Evolutionary conservation across 2,329 filamentous ascomycete species (phyloP).

Genomic region (Diaporthe aspalathi): DNA sequence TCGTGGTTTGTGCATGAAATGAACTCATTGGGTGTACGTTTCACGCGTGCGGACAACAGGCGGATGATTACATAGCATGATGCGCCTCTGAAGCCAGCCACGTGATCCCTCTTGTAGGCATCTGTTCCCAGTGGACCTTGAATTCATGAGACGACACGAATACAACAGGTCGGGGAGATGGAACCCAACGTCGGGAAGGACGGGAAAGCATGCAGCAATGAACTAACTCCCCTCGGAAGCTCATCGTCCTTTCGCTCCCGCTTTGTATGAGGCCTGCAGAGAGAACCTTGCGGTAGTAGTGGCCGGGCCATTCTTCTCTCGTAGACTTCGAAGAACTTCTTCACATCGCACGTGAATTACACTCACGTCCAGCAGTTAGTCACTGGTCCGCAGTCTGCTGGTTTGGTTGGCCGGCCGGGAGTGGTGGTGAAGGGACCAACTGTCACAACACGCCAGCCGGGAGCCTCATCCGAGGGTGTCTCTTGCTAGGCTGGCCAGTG

Average conservation of each 20-base stretch:
- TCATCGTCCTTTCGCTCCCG: background rate
- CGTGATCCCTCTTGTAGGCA: too few species aligned
- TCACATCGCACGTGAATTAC: too few species aligned
- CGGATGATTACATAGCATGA: background rate
- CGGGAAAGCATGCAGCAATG: background rate
- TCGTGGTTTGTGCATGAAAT: background rate
- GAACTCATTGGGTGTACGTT: rapidly evolving
- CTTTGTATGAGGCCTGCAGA: background rate
- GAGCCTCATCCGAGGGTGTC: background rate
- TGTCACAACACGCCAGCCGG: background rate
- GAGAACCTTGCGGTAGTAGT: background rate
- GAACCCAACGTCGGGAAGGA: too few species aligned
- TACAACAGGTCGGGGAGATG: too few species aligned
- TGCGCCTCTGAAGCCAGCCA: background rate
- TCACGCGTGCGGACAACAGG: too few species aligned
- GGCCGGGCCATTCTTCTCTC: background rate
- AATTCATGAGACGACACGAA: too few species aligned
- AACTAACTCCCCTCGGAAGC: too few species aligned
- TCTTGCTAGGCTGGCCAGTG: background rate
- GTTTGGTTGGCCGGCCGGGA: background rate
- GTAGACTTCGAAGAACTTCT: too few species aligned
- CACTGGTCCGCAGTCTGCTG: background rate
- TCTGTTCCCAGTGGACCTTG: too few species aligned
- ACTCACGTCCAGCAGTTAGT: background rate
- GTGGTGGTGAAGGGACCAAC: too few species aligned